Percentiles rank a stretch among this genome's conserved stretches.
phyloP scores from a whole-genome alignment of 2,329 filamentous ascomycete genomes.

The Nemania sp. region DNA sequence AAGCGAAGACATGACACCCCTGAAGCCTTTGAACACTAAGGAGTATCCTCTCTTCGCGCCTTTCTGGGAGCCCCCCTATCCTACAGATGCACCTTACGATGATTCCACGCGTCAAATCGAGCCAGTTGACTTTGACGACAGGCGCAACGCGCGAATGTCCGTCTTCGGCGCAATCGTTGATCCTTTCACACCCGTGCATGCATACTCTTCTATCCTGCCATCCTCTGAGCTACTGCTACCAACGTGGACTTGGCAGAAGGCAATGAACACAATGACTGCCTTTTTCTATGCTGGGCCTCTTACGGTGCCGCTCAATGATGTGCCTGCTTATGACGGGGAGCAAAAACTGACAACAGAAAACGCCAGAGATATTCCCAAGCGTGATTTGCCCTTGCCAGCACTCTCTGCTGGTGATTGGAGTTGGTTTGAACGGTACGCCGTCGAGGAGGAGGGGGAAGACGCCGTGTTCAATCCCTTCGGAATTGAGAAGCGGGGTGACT shows the following conservation, averaged over 20 bases:
- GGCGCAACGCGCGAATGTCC: conserved; percentile 34
- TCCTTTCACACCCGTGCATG: conserved; percentile 54
- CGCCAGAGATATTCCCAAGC: neutral
- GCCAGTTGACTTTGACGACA: conserved; percentile 16
- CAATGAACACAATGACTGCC: conserved; percentile 55
- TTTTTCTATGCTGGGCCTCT: conserved; percentile 57
- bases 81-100: neutral
- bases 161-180: conserved; percentile 53
- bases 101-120: neutral
- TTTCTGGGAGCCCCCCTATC: conserved; percentile 43
- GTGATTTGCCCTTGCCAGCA: conserved; percentile 39
- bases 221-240: conserved; percentile 47
- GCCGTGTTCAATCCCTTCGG: conserved; percentile 37
- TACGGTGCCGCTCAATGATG: conserved; percentile 44
- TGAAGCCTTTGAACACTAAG: conserved; percentile 35
- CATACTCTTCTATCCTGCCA: conserved; percentile 53
- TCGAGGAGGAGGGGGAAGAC: neutral
- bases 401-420: conserved; percentile 47
- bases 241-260: conserved; percentile 54
- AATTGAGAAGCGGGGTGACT: conserved; percentile 34
- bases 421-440: conserved; percentile 52
- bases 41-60: conserved; percentile 46
- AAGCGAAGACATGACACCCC: conserved; percentile 21
- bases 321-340: neutral
- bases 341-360: conserved; percentile 16